phyloP scores from a whole-genome alignment of 495 filamentous ascomycete genomes.

The Aspergillus baeticus region DNA sequence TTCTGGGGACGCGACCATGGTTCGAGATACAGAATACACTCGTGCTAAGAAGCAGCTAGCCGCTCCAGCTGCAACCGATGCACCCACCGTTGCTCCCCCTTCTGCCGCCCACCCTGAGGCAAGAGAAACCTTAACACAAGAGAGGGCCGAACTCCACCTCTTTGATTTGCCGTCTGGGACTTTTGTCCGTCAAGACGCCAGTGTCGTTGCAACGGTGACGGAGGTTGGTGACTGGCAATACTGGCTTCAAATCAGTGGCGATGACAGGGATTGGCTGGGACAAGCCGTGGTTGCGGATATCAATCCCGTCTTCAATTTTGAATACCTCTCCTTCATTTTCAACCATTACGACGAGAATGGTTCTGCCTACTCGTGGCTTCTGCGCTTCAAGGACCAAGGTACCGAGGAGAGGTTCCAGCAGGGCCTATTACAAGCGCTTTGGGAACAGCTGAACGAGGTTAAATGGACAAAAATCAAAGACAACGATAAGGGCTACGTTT shows the following conservation, averaged over 20 bases:
- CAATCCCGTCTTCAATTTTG: slow-evolving; percentile 98
- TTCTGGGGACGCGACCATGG: slow-evolving; percentile 42
- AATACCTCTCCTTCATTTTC: slow-evolving; percentile 97
- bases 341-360: slow-evolving; percentile 90
- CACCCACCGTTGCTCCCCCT: slow-evolving; percentile 47
- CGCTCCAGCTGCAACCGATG: slow-evolving; percentile 30
- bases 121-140: slow-evolving; percentile 69
- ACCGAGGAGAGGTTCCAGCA: slow-evolving; percentile 87
- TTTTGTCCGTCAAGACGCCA: slow-evolving; percentile 77
- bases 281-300: slow-evolving; percentile 83
- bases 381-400: slow-evolving; percentile 82
- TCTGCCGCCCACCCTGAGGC: slow-evolving; percentile 65
- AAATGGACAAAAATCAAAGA: slow-evolving; percentile 95
- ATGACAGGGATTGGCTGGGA: slow-evolving; percentile 82
- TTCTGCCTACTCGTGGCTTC: slow-evolving; percentile 91
- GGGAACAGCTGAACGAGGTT: slow-evolving; percentile 93
- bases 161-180: slow-evolving; percentile 85
- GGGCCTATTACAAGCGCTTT: slow-evolving; percentile 89
- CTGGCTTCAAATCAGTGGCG: slow-evolving; percentile 84
- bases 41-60: slow-evolving; percentile 41
- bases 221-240: slow-evolving; percentile 93
- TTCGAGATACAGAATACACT: slow-evolving; percentile 46
- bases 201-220: slow-evolving; percentile 73
- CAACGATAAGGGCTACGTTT: slow-evolving; percentile 86
- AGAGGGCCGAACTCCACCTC: slow-evolving; percentile 82